These are phyloP conservation scores for Xylariaceae sp. DNA, from an alignment of 2,329 filamentous ascomycete species.

Conservation along the genomic window DNA sequence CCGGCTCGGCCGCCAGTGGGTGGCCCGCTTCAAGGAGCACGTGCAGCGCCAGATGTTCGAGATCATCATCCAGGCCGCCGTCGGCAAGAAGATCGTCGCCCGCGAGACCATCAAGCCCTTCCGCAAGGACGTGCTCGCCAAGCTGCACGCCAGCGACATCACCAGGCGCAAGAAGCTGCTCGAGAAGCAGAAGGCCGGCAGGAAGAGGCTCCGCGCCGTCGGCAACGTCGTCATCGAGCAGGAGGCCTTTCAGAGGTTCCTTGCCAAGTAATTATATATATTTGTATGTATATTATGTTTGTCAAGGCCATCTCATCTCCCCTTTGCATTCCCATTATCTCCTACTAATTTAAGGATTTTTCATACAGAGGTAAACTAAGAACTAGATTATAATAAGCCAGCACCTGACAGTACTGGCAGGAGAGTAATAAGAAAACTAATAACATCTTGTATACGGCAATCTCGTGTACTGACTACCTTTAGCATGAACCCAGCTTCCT, in stretches of 20 bases:
- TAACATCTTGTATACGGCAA: too few species aligned
- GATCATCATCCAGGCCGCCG: constrained; percentile 86
- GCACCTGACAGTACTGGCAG: too few species aligned
- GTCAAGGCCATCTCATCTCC: too few species aligned
- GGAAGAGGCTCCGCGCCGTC: constrained; percentile 77
- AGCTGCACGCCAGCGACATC: constrained; percentile 88
- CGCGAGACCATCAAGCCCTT: constrained; percentile 95
- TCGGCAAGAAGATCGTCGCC: constrained; percentile 76
- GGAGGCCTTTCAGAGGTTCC: constrained; percentile 87
- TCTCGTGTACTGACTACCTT: too few species aligned
- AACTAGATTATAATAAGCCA: too few species aligned
- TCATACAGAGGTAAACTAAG: too few species aligned
- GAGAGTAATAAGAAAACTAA: too few species aligned
- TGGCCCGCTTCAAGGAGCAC: constrained; percentile 93
- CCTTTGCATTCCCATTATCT: too few species aligned
- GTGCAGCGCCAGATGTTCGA: constrained; percentile 97
- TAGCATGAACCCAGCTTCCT: too few species aligned
- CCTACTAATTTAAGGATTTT: too few species aligned
- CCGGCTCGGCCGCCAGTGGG: constrained; percentile 78
- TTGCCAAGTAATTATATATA: constrained; percentile 58
- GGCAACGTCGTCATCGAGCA: constrained; percentile 96
- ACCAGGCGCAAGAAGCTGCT: constrained; percentile 76
- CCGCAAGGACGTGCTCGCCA: constrained; percentile 88
- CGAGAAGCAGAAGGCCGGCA: constrained; percentile 94
- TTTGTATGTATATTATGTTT: not conserved